Evolutionary conservation across 2,329 filamentous ascomycete species (phyloP).

Genomic region (Talaromyces amestolkiae): DNA sequence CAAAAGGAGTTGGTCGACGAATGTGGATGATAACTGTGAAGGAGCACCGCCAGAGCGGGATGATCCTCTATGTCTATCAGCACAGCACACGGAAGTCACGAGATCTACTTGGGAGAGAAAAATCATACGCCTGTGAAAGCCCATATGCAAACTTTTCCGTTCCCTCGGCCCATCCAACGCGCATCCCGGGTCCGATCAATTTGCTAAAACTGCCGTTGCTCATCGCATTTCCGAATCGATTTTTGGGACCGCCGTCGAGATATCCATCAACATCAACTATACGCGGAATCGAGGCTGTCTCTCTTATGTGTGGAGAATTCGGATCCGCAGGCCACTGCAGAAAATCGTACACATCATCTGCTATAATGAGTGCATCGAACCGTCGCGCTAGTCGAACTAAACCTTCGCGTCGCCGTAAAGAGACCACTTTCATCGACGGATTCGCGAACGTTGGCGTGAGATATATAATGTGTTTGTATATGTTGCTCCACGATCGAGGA

Average conservation of each 20-base stretch:
- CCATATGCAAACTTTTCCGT: constrained; percentile 60
- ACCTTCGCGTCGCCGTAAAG: constrained; percentile 61
- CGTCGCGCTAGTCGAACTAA: constrained; percentile 75
- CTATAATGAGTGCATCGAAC: constrained; percentile 77
- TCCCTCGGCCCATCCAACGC: constrained; percentile 86
- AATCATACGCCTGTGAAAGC: constrained; percentile 56
- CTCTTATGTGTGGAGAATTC: constrained; percentile 25
- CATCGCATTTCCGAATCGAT: constrained; percentile 73
- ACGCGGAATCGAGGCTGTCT: constrained; percentile 60
- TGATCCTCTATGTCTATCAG: constrained; percentile 48
- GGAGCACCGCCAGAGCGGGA: constrained; percentile 59
- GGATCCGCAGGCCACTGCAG: constrained; percentile 67
- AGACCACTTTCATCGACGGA: constrained; percentile 81
- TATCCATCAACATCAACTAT: constrained; percentile 74
- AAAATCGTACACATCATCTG: constrained; percentile 93
- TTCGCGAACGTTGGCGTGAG: constrained; percentile 86
- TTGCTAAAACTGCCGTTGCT: constrained; percentile 93
- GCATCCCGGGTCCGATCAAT: constrained; percentile 73
- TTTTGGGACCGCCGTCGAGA: constrained; percentile 58
- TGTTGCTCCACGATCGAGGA: constrained; percentile 62
- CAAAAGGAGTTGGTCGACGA: constrained; percentile 55
- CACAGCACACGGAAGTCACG: no score
- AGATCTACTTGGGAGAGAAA: not conserved
- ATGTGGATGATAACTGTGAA: constrained; percentile 58
- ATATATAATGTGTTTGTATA: constrained; percentile 86